Evolutionary conservation across 331 rosid genomes (phyloP).

Genomic region (Stylosanthes scabra): DNA sequence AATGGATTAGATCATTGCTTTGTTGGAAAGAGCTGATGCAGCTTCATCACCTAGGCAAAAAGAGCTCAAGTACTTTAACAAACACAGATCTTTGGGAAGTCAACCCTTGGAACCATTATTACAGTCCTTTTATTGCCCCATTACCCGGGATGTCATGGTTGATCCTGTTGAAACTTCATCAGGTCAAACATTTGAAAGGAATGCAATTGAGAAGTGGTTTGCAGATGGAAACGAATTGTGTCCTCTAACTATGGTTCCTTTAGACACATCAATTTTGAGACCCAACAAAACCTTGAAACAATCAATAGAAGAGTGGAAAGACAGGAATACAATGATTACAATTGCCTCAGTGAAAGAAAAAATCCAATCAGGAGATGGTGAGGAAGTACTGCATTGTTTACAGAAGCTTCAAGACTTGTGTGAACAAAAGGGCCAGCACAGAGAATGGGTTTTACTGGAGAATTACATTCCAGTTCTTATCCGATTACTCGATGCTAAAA

Average conservation of each 20-base stretch:
- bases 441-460: slow-evolving; percentile 84
- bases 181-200: slow-evolving; percentile 92
- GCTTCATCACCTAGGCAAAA: slow-evolving; percentile 75
- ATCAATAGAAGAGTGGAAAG: slow-evolving; percentile 93
- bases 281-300: slow-evolving; percentile 82
- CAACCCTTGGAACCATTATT: slow-evolving; percentile 85
- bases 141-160: slow-evolving; percentile 82
- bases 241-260: slow-evolving; percentile 70
- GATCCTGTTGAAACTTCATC: slow-evolving; percentile 97
- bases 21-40: slow-evolving; percentile 85
- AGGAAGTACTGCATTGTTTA: slow-evolving; percentile 56
- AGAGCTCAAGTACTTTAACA: slow-evolving; percentile 62
- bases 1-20: slow-evolving; percentile 91
- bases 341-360: slow-evolving; percentile 76
- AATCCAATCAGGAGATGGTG: slow-evolving; percentile 67
- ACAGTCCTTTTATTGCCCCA: slow-evolving; percentile 80
- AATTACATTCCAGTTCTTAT: slow-evolving; percentile 67
- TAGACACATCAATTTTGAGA: slow-evolving; percentile 72
- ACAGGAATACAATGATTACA: slow-evolving; percentile 79
- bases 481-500: slow-evolving; percentile 59
- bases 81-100: slow-evolving; percentile 74
- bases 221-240: slow-evolving; percentile 70
- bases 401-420: slow-evolving; percentile 62
- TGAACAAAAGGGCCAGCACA: slow-evolving; percentile 71
- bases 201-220: slow-evolving; percentile 80